Evolutionary conservation across 2,329 filamentous ascomycete species (phyloP).

Genomic region (Talaromyces islandicus): DNA sequence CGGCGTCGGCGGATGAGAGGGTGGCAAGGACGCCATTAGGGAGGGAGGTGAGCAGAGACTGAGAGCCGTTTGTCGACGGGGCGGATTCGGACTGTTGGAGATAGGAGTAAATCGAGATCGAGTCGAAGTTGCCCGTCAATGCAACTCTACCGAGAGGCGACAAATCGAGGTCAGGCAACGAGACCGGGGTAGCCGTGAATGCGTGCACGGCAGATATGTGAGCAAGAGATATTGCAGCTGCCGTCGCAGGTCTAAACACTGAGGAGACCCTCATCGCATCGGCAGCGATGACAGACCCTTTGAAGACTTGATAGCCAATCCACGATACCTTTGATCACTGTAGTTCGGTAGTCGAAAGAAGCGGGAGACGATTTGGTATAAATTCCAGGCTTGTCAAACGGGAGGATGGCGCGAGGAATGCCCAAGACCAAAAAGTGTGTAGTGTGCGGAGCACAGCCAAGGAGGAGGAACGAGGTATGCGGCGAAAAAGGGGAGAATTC

Average conservation of each 20-base stretch:
- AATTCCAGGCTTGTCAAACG: constrained; percentile 1
- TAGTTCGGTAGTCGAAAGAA: not conserved
- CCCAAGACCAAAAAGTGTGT: not conserved
- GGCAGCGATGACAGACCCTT: constrained; percentile 31
- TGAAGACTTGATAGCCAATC: constrained; percentile 14
- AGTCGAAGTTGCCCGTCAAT: constrained; percentile 81
- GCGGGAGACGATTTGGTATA: not conserved
- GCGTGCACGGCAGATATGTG: constrained; percentile 18
- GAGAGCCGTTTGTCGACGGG: constrained; percentile 66
- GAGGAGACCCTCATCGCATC: constrained; percentile 40
- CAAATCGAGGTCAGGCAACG: constrained; percentile 57
- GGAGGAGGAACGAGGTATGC: constrained; percentile 15
- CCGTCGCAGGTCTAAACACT: constrained; percentile 41
- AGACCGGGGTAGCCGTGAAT: constrained; percentile 30
- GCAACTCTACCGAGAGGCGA: constrained; percentile 73
- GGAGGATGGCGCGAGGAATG: constrained; percentile 8
- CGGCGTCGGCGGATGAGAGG: constrained; percentile 70
- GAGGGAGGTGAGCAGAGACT: constrained; percentile 72
- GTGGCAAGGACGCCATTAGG: constrained; percentile 79
- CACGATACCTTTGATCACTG: constrained; percentile 4
- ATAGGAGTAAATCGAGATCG: constrained; percentile 84
- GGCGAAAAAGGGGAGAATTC: constrained; percentile 9
- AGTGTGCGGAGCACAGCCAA: not conserved
- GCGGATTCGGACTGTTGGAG: constrained; percentile 64
- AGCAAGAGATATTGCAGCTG: constrained; percentile 27